Evolutionary conservation across 495 filamentous ascomycete species (phyloP).

Genomic region (Eremomyces bilateralis): DNA sequence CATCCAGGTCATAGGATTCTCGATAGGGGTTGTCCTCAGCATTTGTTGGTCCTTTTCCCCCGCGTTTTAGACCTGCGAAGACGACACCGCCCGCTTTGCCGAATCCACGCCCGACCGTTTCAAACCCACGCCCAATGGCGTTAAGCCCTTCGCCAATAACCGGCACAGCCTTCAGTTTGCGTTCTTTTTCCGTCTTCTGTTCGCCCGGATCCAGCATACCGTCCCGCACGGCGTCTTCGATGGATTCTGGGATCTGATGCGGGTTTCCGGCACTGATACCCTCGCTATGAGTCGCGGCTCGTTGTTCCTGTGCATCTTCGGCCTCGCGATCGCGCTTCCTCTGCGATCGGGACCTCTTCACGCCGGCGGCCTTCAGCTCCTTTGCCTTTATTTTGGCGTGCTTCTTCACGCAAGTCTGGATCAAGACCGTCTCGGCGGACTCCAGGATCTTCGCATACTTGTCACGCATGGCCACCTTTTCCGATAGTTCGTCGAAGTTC

Average conservation of each 20-base stretch:
- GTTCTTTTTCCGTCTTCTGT: conserved; percentile 12
- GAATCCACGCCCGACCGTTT: conserved; percentile 31
- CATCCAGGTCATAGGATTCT: no score
- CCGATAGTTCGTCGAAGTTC: conserved; percentile 66
- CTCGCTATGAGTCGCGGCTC: conserved; percentile 31
- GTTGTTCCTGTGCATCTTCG: conserved; percentile 28
- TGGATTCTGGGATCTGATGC: conserved; percentile 52
- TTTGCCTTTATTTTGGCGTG: conserved; percentile 42
- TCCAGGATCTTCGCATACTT: conserved; percentile 54
- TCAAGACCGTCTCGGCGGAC: conserved; percentile 62
- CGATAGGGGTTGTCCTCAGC: no score
- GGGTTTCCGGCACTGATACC: conserved; percentile 73
- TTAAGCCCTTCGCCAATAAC: conserved; percentile 28
- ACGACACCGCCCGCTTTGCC: conserved; percentile 29
- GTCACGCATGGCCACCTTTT: conserved; percentile 64
- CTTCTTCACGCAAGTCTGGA: conserved; percentile 52
- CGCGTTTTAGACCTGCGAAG: conserved; percentile 8
- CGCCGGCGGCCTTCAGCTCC: conserved; percentile 25
- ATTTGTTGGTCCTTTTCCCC: conserved; percentile 2
- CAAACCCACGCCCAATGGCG: conserved; percentile 22
- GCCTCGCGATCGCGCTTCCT: conserved; percentile 22
- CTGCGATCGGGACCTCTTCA: conserved; percentile 23
- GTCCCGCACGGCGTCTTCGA: conserved; percentile 38
- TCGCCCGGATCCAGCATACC: conserved; percentile 8
- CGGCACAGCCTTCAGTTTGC: conserved; percentile 16